A percentile compares a stretch with the other conserved stretches of the same genome.
Conservation (phyloP, 305 asterid genomes). For the Nicotiana rustica region DNA sequence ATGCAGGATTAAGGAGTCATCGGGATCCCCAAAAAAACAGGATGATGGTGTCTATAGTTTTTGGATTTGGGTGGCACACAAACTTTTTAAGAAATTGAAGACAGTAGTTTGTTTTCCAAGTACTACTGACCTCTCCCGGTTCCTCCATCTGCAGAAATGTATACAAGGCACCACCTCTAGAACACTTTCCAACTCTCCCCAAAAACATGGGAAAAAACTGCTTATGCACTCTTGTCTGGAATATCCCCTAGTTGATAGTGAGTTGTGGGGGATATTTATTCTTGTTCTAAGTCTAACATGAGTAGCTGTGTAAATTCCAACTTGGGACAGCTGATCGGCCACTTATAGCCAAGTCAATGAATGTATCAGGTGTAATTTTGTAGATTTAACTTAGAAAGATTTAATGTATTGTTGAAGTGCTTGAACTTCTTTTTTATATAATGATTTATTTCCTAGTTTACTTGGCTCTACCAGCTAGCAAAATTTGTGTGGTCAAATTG, state of each 20-base stretch:
- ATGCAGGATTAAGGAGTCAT: neutral
- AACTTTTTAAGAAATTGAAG: neutral
- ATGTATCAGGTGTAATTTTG: neutral
- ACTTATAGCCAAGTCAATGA: slow-evolving; percentile 15
- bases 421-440: neutral
- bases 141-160: slow-evolving; percentile 2
- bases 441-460: neutral
- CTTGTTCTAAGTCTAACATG: neutral
- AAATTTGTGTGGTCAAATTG: too few relatives aligned
- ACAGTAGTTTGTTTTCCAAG: slow-evolving; percentile 13
- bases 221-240: neutral
- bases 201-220: neutral
- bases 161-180: neutral
- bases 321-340: neutral
- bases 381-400: neutral
- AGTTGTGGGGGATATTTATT: neutral
- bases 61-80: neutral
- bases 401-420: neutral
- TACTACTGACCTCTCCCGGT: too few relatives aligned
- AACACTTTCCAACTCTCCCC: neutral
- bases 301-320: neutral
- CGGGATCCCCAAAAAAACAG: neutral
- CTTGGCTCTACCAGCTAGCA: neutral
- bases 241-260: neutral
- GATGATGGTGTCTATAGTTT: neutral